Conservation (phyloP, 768 basidiomycete genomes). For the Boletus fagicola region DNA sequence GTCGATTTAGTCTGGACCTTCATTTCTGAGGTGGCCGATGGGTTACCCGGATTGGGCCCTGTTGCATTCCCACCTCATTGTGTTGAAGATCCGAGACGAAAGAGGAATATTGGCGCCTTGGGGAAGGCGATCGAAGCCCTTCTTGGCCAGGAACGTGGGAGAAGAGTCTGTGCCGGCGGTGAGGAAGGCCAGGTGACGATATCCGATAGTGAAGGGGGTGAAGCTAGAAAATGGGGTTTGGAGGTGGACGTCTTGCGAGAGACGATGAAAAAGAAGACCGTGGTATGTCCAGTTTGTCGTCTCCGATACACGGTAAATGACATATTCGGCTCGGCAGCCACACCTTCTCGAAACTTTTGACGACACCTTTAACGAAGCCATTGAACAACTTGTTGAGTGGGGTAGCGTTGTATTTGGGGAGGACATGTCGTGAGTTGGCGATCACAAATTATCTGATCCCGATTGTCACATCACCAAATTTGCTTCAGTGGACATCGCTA, state of each 20-base stretch:
- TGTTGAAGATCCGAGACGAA: slow-evolving; percentile 73
- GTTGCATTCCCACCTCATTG: slow-evolving; percentile 76
- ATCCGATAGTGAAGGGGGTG: slow-evolving; percentile 54
- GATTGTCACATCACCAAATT: slow-evolving; percentile 23
- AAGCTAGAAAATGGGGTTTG: slow-evolving; percentile 77
- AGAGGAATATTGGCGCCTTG: slow-evolving; percentile 67
- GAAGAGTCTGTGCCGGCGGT: slow-evolving; percentile 60
- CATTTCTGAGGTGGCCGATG: slow-evolving; percentile 52
- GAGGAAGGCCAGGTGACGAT: slow-evolving; percentile 22
- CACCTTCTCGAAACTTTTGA: slow-evolving; percentile 58
- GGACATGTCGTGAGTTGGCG: slow-evolving; percentile 56
- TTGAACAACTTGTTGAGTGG: slow-evolving; percentile 73
- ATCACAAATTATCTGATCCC: slow-evolving; percentile 26
- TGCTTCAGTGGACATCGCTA: slow-evolving; percentile 64
- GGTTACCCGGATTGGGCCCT: slow-evolving; percentile 73
- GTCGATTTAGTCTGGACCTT: slow-evolving; percentile 45
- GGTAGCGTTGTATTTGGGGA: slow-evolving; percentile 67
- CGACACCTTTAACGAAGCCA: slow-evolving; percentile 75
- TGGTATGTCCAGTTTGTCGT: slow-evolving; percentile 39
- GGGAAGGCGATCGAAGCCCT: slow-evolving; percentile 69
- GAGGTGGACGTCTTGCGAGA: slow-evolving; percentile 58
- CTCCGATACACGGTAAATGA: slow-evolving; percentile 15
- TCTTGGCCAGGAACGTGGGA: slow-evolving; percentile 62
- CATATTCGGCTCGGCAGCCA: slow-evolving; percentile 40
- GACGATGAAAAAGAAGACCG: slow-evolving; percentile 53